phyloP scores from a whole-genome alignment of 331 rosid species.

The Acacia concinna region DNA sequence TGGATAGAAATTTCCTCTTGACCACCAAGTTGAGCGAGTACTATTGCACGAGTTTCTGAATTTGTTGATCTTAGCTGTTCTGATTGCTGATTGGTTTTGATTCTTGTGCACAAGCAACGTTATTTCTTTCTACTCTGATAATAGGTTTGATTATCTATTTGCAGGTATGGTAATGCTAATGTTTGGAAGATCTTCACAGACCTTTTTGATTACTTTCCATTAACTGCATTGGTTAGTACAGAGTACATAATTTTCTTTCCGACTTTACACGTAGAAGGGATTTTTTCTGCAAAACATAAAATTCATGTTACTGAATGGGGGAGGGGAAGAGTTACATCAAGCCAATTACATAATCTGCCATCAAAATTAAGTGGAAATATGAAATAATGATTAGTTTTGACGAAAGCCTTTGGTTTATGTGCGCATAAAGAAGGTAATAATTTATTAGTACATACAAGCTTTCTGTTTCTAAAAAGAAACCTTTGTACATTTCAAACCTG shows the following conservation, averaged over 20 bases:
- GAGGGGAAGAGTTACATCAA: background rate
- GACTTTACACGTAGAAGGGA: slow-evolving; percentile 5
- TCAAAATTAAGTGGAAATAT: slow-evolving; percentile 9
- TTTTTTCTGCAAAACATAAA: background rate
- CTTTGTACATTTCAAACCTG: slow-evolving; percentile 11
- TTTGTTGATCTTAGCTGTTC: slow-evolving; percentile 2
- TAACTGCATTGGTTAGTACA: slow-evolving; percentile 95
- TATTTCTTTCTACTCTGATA: slow-evolving; percentile 25
- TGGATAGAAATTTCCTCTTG: background rate
- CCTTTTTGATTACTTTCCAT: slow-evolving; percentile 74
- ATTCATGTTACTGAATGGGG: slow-evolving; percentile 18
- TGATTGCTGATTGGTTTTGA: slow-evolving; percentile 12
- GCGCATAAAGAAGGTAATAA: slow-evolving; percentile 2
- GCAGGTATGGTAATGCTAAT: slow-evolving; percentile 94
- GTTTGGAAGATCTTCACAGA: slow-evolving; percentile 98
- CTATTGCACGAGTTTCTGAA: background rate
- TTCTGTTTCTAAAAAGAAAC: background rate
- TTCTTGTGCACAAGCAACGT: slow-evolving; percentile 28
- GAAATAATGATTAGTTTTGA: background rate
- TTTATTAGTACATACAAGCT: slow-evolving; percentile 5
- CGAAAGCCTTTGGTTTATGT: background rate
- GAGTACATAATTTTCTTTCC: background rate
- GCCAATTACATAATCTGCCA: slow-evolving; percentile 7
- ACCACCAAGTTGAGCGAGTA: background rate
- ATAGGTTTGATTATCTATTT: slow-evolving; percentile 22